Base-by-base conservation (phyloP, 2,329 filamentous ascomycete species). In the Botrytis cinerea region DNA sequence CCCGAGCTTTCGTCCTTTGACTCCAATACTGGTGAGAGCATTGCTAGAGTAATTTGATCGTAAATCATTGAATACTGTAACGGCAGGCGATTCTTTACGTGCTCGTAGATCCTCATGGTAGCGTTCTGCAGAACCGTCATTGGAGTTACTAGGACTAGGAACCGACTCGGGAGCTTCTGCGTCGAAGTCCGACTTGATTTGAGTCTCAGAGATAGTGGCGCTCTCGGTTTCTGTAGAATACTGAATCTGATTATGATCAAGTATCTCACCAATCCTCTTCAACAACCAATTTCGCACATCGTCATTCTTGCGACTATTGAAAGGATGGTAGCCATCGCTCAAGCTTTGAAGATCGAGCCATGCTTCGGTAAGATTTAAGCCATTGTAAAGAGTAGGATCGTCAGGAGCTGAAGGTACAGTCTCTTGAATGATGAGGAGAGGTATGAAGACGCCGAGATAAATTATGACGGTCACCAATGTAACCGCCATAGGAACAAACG, bases 261-360 rank as follows among this genome's bases (percentile, higher is more conserved):
- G 82, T 74, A 97, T 96, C 54, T 87, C 84, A 75, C 90, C 84
- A 74, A 97, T 88, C 74, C 94, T 89, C 28, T 84, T 79, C 75
- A 98, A 84, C 48, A 98, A 84, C 86, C 92, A 98, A 48, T 88
- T 84, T 75, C 93, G 90, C 48, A 98, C 90, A 38, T 89, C 85
- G 78, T 97, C 95, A 81, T 98, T 98, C 74, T 89, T 86, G 74
- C 87, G 91, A 77, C 92, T 95, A 83, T 97, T 98, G 84, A 93
- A 97, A 0, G 96, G 95, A 81, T 97, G 96, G 80, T 92, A 96
- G 1, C 87, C 86, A 76, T 86, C 86, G 48, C 92, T 95, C 67
- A 99, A 86, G 72, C 86, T 84, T 75, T 94, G 89, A 46, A 99
- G 86, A 80, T 98, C 95, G 20, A 86, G 83, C 95, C 95, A 98